These are phyloP conservation scores for Penicillium sp. DNA, from an alignment of 2,329 filamentous ascomycete species.

Conservation along the genomic window DNA sequence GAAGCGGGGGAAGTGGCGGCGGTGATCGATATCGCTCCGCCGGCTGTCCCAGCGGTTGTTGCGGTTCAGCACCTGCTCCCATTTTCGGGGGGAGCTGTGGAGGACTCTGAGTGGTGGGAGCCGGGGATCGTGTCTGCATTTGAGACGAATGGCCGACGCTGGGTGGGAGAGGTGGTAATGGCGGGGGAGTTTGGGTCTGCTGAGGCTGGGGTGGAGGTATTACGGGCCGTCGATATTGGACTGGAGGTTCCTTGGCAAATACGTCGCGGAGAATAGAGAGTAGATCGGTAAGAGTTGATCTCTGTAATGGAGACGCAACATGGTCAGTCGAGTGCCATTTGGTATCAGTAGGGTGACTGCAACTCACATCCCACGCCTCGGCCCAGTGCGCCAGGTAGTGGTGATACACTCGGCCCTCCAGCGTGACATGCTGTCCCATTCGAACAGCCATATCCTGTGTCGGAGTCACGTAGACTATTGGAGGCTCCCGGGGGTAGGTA, in stretches of 20 bases:
- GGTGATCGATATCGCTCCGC: constrained; percentile 31
- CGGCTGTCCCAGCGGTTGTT: constrained; percentile 15
- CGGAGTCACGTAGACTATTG: constrained; percentile 83
- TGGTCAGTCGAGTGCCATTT: constrained; percentile 1
- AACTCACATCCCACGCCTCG: constrained; percentile 82
- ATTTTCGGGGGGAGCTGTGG: constrained; percentile 42
- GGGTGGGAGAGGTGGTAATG: constrained; percentile 68
- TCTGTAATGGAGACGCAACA: constrained; percentile 47
- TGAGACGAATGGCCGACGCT: constrained; percentile 51
- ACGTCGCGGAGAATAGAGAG: constrained; percentile 77
- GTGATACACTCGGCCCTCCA: constrained; percentile 90
- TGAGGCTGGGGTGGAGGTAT: constrained; percentile 34
- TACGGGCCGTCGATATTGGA: constrained; percentile 63
- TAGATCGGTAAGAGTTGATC: constrained; percentile 80
- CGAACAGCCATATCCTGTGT: constrained; percentile 84
- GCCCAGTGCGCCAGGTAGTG: constrained; percentile 90
- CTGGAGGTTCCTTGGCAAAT: constrained; percentile 91
- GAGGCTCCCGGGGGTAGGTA: constrained; percentile 79
- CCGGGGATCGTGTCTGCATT: constrained; percentile 27
- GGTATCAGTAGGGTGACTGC: background rate
- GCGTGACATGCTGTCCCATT: constrained; percentile 90
- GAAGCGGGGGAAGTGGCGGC: constrained; percentile 40
- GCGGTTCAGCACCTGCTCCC: constrained; percentile 20
- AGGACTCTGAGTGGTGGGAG: constrained; percentile 22
- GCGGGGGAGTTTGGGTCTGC: constrained; percentile 54